Evolutionary conservation across 768 basidiomycete genomes (phyloP).

Genomic region (Amanita pallidorosea): DNA sequence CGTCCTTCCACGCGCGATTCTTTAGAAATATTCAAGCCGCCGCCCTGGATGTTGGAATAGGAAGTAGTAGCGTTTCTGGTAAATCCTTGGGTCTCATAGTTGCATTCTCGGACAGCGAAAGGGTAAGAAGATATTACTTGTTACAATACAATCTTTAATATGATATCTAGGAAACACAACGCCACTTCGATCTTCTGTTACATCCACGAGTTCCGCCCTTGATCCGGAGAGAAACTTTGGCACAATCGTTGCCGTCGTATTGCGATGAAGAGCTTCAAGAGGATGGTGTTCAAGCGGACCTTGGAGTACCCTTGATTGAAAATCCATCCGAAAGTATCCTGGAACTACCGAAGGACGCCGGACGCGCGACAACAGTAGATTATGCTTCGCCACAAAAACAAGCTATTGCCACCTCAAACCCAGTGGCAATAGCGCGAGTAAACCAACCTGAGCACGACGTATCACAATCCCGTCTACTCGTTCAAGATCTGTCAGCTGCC

Average conservation of each 20-base stretch:
- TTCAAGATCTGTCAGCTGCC: background rate
- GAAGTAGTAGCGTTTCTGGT: constrained; percentile 49
- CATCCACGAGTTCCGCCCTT: constrained; percentile 77
- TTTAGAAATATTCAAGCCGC: constrained; percentile 34
- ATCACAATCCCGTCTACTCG: background rate
- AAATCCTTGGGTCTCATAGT: constrained; percentile 50
- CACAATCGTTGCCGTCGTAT: constrained; percentile 53
- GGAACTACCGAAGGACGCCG: background rate
- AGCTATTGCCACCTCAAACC: background rate
- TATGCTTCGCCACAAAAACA: background rate
- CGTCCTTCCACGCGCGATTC: constrained; percentile 33
- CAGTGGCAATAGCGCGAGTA: background rate
- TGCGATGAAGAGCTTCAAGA: constrained; percentile 60
- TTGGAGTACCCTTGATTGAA: constrained; percentile 22
- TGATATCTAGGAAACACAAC: constrained; percentile 15
- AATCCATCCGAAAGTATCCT: background rate
- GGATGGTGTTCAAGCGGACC: constrained; percentile 27
- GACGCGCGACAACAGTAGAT: background rate
- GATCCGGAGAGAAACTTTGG: constrained; percentile 51
- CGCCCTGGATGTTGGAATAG: constrained; percentile 38
- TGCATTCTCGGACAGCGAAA: constrained; percentile 13
- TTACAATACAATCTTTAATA: background rate
- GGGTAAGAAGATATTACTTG: background rate
- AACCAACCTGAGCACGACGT: background rate
- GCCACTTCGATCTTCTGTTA: constrained; percentile 47